These are phyloP conservation scores for Przewalskia tangutica DNA, from an alignment of 257 asterid species.

Conservation along the genomic window DNA sequence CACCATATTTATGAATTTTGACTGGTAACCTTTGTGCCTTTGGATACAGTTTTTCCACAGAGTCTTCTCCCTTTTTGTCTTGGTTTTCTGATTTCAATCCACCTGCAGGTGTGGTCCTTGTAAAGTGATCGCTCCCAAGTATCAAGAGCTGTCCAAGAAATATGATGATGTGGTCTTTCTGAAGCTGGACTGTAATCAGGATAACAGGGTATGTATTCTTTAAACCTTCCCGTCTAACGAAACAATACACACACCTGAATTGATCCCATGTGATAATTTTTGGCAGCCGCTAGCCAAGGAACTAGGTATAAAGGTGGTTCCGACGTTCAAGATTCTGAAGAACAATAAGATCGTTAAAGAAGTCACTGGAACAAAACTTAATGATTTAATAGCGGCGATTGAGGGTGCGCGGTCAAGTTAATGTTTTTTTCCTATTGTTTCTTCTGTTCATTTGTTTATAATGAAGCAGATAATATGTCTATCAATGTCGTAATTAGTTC, in stretches of 20 bases:
- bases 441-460: conserved; percentile 28
- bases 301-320: conserved; percentile 85
- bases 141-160: conserved; percentile 42
- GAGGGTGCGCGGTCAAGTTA: conserved; percentile 41
- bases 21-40: background rate
- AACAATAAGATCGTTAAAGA: conserved; percentile 55
- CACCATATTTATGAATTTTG: background rate
- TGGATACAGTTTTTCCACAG: background rate
- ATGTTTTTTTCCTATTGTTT: background rate
- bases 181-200: conserved; percentile 92
- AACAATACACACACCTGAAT: background rate
- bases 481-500: background rate
- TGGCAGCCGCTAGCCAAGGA: conserved; percentile 77
- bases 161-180: conserved; percentile 67
- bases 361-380: conserved; percentile 77
- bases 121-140: conserved; percentile 80
- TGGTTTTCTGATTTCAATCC: background rate
- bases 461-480: conserved; percentile 10
- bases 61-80: background rate
- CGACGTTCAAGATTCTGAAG: conserved; percentile 84
- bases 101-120: conserved; percentile 95
- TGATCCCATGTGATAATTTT: conserved; percentile 1
- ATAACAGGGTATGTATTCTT: conserved; percentile 46
- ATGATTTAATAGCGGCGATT: conserved; percentile 57
- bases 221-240: background rate